Percentiles rank a stretch among this genome's conserved stretches.
These are phyloP conservation scores for Diaporthe citriasiana DNA, from an alignment of 2,329 filamentous ascomycete genomes.

Conservation along the genomic window DNA sequence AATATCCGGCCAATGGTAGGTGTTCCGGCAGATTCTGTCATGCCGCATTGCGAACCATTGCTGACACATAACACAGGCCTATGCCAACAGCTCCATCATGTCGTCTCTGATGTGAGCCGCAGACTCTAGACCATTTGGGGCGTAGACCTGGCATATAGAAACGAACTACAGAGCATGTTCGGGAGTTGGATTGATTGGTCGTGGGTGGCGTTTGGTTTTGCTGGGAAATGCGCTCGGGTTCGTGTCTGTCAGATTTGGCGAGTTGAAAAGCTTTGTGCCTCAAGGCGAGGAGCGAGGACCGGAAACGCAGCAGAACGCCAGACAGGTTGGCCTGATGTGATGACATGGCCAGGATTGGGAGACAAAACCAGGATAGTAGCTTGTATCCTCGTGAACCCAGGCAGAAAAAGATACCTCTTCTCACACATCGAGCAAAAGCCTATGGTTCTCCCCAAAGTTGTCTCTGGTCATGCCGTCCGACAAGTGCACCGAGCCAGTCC, in stretches of 20 bases:
- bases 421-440: background rate
- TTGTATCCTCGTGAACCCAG: slow-evolving; percentile 25
- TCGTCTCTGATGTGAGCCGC: slow-evolving; percentile 77
- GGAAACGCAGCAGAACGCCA: slow-evolving; percentile 22
- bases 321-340: slow-evolving; percentile 11
- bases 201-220: slow-evolving; percentile 39
- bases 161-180: slow-evolving; percentile 41
- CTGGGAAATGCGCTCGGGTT: slow-evolving; percentile 25
- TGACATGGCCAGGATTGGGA: slow-evolving; percentile 10
- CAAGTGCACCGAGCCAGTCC: slow-evolving; percentile 74
- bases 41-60: background rate
- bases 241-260: slow-evolving; percentile 5
- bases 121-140: slow-evolving; percentile 31
- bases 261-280: slow-evolving; percentile 28
- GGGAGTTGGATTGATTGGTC: slow-evolving; percentile 39
- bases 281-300: slow-evolving; percentile 12
- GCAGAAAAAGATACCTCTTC: slow-evolving; percentile 24
- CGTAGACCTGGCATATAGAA: slow-evolving; percentile 38
- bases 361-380: slow-evolving; percentile 26
- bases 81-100: slow-evolving; percentile 86
- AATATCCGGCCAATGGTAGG: slow-evolving; percentile 92
- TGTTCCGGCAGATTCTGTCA: slow-evolving; percentile 14
- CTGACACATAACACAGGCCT: slow-evolving; percentile 71
- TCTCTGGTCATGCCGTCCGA: slow-evolving; percentile 63
- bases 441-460: slow-evolving; percentile 60